A percentile compares a stretch with the other conserved stretches of the same genome.
Conservation (phyloP, 805 yeast genomes). For the Candida hispaniensis region DNA sequence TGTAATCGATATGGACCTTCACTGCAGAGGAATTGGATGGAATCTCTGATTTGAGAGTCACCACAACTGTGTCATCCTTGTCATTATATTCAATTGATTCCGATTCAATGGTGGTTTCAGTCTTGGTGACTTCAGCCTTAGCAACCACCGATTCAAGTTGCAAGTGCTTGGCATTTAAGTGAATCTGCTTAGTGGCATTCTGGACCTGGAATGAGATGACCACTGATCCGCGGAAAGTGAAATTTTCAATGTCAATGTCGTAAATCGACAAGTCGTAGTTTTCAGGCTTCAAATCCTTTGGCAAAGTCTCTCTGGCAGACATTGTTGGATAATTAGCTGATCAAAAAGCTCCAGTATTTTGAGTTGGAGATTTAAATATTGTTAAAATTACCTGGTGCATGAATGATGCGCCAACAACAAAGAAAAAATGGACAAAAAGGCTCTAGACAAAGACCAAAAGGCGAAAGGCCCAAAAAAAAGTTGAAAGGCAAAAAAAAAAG, state of each 20-base stretch:
- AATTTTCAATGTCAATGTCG: constrained; percentile 44
- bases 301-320: constrained; percentile 41
- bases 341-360: too few relatives aligned
- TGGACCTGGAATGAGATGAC: constrained; percentile 37
- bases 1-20: constrained; percentile 40
- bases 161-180: constrained; percentile 45
- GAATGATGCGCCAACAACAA: too few relatives aligned
- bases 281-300: constrained; percentile 55
- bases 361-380: too few relatives aligned
- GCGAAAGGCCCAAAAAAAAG: too few relatives aligned
- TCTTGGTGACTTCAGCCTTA: constrained; percentile 21
- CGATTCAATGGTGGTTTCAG: constrained; percentile 24
- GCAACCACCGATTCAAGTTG: constrained; percentile 36
- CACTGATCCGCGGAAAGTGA: constrained; percentile 29
- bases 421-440: too few relatives aligned
- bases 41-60: constrained; percentile 37
- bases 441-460: too few relatives aligned
- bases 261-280: constrained; percentile 56
- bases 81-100: constrained; percentile 31
- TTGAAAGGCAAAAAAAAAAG: too few relatives aligned
- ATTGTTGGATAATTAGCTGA: constrained; percentile 15
- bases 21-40: constrained; percentile 31
- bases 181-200: constrained; percentile 40
- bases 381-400: too few relatives aligned
- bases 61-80: constrained; percentile 48